Evolutionary conservation across 805 yeast genomes (phyloP).

Genomic region (Myxozyma kluyveri): DNA sequence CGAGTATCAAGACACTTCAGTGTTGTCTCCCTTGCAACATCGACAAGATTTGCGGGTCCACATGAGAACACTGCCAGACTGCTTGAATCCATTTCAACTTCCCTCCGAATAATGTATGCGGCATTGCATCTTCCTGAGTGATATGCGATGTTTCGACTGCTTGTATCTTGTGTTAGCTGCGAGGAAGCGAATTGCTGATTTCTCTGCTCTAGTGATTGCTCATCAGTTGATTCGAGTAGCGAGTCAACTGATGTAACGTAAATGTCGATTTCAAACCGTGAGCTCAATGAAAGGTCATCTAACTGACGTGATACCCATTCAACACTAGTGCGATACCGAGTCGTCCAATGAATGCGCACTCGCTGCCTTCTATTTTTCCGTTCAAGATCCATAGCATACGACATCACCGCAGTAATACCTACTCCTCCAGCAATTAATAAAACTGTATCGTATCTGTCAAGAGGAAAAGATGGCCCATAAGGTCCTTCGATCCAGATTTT

Average conservation of each 20-base stretch:
- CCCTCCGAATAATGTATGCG: slow-evolving; percentile 38
- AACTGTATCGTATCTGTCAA: slow-evolving; percentile 47
- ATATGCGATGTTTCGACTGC: slow-evolving; percentile 3
- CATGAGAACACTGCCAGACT: slow-evolving; percentile 56
- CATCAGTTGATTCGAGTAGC: neutral
- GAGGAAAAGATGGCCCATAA: slow-evolving; percentile 50
- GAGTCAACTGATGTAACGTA: slow-evolving; percentile 7
- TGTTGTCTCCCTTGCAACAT: slow-evolving; percentile 52
- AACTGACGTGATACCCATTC: slow-evolving; percentile 15
- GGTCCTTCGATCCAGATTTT: slow-evolving; percentile 54
- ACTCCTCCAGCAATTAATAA: slow-evolving; percentile 62
- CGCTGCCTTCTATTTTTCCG: neutral
- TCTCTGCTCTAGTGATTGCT: neutral
- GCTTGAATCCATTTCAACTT: slow-evolving; percentile 39
- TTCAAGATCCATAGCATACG: slow-evolving; percentile 42
- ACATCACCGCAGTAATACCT: slow-evolving; percentile 58
- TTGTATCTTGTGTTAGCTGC: too few species aligned
- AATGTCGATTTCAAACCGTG: slow-evolving; percentile 10
- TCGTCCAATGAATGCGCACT: slow-evolving; percentile 15
- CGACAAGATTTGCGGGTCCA: slow-evolving; percentile 62
- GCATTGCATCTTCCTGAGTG: slow-evolving; percentile 47
- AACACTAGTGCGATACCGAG: slow-evolving; percentile 1
- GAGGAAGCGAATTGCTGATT: too few species aligned
- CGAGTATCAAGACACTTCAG: slow-evolving; percentile 43
- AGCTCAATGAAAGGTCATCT: neutral